Conservation (phyloP, 176 grass and related monocot species). For the Pharus latifolius region DNA sequence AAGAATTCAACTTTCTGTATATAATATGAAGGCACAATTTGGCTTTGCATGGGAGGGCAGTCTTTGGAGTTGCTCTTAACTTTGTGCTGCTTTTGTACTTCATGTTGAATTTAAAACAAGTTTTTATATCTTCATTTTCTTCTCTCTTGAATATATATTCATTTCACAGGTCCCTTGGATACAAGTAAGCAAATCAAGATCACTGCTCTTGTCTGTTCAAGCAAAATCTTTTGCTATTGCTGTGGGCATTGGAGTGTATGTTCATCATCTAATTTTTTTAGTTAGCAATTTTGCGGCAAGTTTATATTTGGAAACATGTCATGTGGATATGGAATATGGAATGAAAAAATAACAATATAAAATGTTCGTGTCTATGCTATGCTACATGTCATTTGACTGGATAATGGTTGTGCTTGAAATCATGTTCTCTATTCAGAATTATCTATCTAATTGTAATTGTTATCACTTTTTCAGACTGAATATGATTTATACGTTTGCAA, state of each 20-base stretch:
- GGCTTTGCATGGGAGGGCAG: background rate
- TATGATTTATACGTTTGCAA: background rate
- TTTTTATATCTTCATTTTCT: background rate
- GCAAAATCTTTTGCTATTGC: constrained; percentile 54
- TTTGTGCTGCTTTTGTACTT: constrained; percentile 6
- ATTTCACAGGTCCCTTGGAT: constrained; percentile 90
- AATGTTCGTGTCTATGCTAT: background rate
- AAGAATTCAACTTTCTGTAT: background rate
- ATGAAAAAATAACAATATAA: background rate
- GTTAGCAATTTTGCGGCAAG: background rate
- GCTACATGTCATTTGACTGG: background rate
- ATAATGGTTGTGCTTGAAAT: background rate
- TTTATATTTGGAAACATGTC: background rate
- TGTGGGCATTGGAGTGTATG: constrained; percentile 67
- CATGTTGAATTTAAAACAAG: background rate
- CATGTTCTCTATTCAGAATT: background rate
- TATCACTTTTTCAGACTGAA: background rate
- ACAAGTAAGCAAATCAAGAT: constrained; percentile 97
- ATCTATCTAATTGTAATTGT: background rate
- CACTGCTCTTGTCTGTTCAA: constrained; percentile 63
- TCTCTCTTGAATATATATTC: background rate
- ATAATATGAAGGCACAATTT: constrained; percentile 6
- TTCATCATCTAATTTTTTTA: constrained; percentile 17
- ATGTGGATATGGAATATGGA: background rate
- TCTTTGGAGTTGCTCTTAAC: background rate